Base-by-base conservation (phyloP, 2,329 filamentous ascomycete species). In the Ceratocystis papillata region DNA sequence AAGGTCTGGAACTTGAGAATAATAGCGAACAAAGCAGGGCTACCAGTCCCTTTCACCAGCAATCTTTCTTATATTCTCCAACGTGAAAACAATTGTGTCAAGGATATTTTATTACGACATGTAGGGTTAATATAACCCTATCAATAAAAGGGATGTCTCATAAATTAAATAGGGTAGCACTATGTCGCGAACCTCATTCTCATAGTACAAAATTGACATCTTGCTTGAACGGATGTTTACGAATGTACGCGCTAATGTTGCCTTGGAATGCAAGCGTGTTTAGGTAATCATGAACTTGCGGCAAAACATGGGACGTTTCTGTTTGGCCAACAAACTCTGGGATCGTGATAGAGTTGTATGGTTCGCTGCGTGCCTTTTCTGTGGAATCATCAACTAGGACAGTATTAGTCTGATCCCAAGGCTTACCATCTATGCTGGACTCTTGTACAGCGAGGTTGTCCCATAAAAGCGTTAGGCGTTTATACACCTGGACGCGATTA, bases 391-490 rank as follows among this genome's bases (percentile, higher is more conserved):
- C 94, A 48, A 97, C 85, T 30, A 99, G 79, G 5, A 97, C 81
- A 0, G 94, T 97, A 74, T 97, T 96, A 63, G 81, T 81, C 76
- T 96, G 91, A 71, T 86, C 82, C 88, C 91, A 97, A 3, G 25
- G 45, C 7, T 3, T 20, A 15, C 72, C 74, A 28, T 75, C 79
- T 44, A 72, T 73, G n/a, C 77, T 82, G 44, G 77, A 76, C 6
- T 69, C 72, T 67, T 73, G 73, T 25, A 85, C 74, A 2, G 65
- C 61, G 0, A 74, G 73, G 69, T 84, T 76, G 12, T 71, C 72
- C 94, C 94, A 99, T 0, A 96, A 76, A 62, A 76, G 78, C 0
- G 83, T 79, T 2, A 99, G 80, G 46, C 89, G 83, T 78, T 99
- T 99, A 80, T 96, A 97, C 67, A 92, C 90, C 74, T 95, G 89